Evolutionary conservation across 1,284 basidiomycete genomes (phyloP).

Genomic region (Marasmius sp.): DNA sequence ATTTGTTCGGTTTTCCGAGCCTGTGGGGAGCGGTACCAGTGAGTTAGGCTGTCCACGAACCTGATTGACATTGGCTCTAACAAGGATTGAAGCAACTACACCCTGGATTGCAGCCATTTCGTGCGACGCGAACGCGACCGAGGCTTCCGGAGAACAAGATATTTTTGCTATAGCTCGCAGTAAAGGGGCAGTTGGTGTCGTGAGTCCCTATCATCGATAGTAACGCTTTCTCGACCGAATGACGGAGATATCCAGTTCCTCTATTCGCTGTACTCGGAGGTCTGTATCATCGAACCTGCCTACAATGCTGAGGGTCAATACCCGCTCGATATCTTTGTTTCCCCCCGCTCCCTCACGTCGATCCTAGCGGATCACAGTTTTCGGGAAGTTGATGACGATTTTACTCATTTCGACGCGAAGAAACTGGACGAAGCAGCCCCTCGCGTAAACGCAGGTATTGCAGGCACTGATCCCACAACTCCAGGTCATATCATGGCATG

Average conservation of each 20-base stretch:
- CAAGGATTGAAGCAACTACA: neutral
- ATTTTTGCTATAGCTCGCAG: neutral
- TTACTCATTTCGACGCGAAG: too few relatives aligned
- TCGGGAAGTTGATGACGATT: neutral
- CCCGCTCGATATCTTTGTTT: neutral
- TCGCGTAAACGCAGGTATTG: too few relatives aligned
- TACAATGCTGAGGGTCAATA: neutral
- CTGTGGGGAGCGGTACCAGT: too few relatives aligned
- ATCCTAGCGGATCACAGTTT: neutral
- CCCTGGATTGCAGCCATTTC: neutral
- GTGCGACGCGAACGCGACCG: neutral
- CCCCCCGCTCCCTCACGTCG: neutral
- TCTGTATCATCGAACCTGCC: neutral
- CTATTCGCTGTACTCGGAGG: neutral
- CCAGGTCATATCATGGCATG: too few relatives aligned
- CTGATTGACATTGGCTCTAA: too few relatives aligned
- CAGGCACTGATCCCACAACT: too few relatives aligned
- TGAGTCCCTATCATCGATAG: neutral
- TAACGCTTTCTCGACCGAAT: neutral
- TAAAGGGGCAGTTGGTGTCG: neutral
- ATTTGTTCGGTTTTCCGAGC: too few relatives aligned
- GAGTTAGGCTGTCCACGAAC: too few relatives aligned
- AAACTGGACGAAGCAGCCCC: too few relatives aligned
- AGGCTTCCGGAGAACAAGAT: neutral
- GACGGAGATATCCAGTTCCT: neutral